Evolutionary conservation across 345 rosid genomes (phyloP), one percentile per base, ranked within the genome.

Genomic region (Durio zibethinus): DNA sequence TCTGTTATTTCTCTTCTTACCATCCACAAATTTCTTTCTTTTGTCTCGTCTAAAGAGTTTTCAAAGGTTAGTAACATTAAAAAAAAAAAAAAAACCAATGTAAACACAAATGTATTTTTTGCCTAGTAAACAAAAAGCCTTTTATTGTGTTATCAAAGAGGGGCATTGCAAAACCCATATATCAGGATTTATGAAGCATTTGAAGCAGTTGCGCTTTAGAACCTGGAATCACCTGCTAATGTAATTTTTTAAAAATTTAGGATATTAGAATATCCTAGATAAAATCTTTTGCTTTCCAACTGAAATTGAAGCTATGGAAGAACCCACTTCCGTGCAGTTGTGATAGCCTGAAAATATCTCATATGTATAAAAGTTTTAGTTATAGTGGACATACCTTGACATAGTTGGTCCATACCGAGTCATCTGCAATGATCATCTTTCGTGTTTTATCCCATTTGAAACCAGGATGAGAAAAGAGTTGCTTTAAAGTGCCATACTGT

Each of bases 361-460:
- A 31, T 20, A 52, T 18, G 1, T 2, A 1, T 38, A 53, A 35
- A n/a, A 53, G 14, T 20, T 31, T 21, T 52, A 4, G 12, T 31
- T 20, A 73, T 54, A 35, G 12, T 33, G n/a, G 29, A 14, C 50
- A 36, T 73, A 73, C 76, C 76, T 54, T 73, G 76, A 56, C 31
- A 21, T 73, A 73, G 50, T 9, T 12, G 15, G 60, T 43, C 76
- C 76, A 73, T 33, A 53, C 18, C 20, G 48, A 18, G 18, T 56
- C 76, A n/a, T 56, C 60, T 2, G 50, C 76, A 56, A 36, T 36
- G 50, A 73, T 21, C 76, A 73, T 54, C 76, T 73, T 73, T 35
- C 35, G 50, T 56, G 76, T 38, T 56, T 56, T 54, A 25, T 73
- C 76, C 76, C 76, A 73, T 73, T 73, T n/a, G 76, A 73, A 73